These are phyloP conservation scores for Candida germanica DNA, from an alignment of 805 yeast genomes.

Conservation along the genomic window DNA sequence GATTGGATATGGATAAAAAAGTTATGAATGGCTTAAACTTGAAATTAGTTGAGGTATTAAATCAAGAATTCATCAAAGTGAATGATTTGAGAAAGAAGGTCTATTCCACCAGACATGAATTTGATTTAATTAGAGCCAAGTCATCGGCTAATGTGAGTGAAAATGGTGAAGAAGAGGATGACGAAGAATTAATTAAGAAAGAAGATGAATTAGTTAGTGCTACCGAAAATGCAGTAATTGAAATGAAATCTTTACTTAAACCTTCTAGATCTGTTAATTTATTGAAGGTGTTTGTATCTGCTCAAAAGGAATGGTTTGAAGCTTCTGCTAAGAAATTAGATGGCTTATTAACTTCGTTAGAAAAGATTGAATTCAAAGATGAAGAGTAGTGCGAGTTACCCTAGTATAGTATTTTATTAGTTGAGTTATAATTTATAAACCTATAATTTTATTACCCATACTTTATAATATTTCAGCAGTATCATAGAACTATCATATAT, in stretches of 20 bases:
- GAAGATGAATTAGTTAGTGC: slow-evolving; percentile 83
- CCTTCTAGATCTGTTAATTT: slow-evolving; percentile 64
- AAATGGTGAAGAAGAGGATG: slow-evolving; percentile 47
- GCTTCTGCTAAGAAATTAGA: slow-evolving; percentile 33
- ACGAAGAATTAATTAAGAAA: slow-evolving; percentile 49
- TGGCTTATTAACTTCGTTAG: slow-evolving; percentile 27
- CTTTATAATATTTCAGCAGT: neutral
- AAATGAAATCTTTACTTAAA: slow-evolving; percentile 68
- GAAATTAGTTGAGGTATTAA: slow-evolving; percentile 50
- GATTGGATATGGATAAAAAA: slow-evolving; percentile 66
- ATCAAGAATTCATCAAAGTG: slow-evolving; percentile 59
- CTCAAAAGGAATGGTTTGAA: slow-evolving; percentile 58
- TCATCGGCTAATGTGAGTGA: slow-evolving; percentile 35
- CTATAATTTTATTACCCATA: neutral
- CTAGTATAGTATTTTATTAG: neutral
- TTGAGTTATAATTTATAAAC: neutral
- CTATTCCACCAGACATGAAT: slow-evolving; percentile 63
- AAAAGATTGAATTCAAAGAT: slow-evolving; percentile 33
- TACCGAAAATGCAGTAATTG: slow-evolving; percentile 73
- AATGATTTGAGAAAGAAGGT: slow-evolving; percentile 62
- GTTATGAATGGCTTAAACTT: slow-evolving; percentile 58
- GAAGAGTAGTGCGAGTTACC: slow-evolving; percentile 20
- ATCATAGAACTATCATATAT: neutral
- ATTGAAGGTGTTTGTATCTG: slow-evolving; percentile 62
- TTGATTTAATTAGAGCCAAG: slow-evolving; percentile 66